These are phyloP conservation scores for Neonectria neomacrospora DNA, from an alignment of 2,329 filamentous ascomycete genomes.

Conservation along the genomic window DNA sequence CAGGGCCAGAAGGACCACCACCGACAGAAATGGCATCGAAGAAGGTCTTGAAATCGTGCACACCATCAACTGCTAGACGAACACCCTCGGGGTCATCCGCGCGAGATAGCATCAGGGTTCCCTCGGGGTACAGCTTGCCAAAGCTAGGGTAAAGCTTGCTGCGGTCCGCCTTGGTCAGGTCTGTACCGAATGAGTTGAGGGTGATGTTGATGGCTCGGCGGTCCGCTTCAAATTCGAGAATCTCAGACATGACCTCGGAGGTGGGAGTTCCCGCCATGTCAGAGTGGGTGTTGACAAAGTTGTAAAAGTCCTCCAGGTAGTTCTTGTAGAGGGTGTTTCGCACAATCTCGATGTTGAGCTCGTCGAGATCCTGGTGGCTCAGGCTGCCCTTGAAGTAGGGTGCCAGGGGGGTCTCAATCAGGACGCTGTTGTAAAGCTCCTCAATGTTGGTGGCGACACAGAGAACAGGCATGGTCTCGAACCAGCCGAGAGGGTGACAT, in stretches of 20 bases:
- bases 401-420: conserved; percentile 95
- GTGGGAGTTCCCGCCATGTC: conserved; percentile 91
- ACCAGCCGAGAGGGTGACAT: conserved; percentile 97
- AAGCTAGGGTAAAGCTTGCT: conserved; percentile 97
- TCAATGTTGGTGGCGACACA: conserved; percentile 99
- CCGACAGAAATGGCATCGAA: conserved; percentile 90
- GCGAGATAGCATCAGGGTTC: conserved; percentile 91
- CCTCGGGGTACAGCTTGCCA: conserved; percentile 91
- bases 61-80: conserved; percentile 89
- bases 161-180: conserved; percentile 90
- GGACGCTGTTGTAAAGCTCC: conserved; percentile 96
- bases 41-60: conserved; percentile 93
- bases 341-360: conserved; percentile 99
- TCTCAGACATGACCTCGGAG: conserved; percentile 93
- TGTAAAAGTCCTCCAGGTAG: conserved; percentile 97
- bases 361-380: conserved; percentile 95
- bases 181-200: conserved; percentile 97
- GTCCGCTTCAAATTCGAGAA: conserved; percentile 96
- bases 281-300: conserved; percentile 89
- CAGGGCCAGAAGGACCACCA: conserved; percentile 75
- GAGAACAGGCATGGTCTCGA: conserved; percentile 98
- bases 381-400: conserved; percentile 98
- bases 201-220: conserved; percentile 98
- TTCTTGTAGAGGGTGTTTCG: conserved; percentile 99
- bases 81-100: conserved; percentile 97